Conservation (phyloP, 2,329 filamentous ascomycete genomes). For the Pleoardoris graminearum region DNA sequence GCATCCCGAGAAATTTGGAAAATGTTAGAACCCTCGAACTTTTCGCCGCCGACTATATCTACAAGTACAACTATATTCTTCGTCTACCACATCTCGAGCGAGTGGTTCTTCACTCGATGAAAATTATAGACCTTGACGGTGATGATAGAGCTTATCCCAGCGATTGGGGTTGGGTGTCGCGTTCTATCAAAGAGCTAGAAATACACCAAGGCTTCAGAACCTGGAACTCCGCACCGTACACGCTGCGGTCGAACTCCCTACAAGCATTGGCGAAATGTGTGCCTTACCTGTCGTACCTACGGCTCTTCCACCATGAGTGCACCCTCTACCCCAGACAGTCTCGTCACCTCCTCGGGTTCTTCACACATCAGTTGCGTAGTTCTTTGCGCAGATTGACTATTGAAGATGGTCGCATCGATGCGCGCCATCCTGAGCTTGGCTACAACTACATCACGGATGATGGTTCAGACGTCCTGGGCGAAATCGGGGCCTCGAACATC, state of each 20-base stretch:
- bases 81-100: slow-evolving; percentile 10
- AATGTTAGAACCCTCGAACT: slow-evolving; percentile 8
- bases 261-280: slow-evolving; percentile 7
- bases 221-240: neutral
- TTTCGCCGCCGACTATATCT: slow-evolving; percentile 5
- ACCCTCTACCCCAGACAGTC: neutral
- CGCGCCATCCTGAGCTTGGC: neutral
- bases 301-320: slow-evolving; percentile 1
- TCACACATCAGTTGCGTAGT: slow-evolving; percentile 1
- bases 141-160: slow-evolving; percentile 6
- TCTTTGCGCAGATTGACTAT: slow-evolving; percentile 6
- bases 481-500: neutral
- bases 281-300: slow-evolving; percentile 8
- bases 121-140: neutral
- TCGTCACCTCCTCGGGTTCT: neutral
- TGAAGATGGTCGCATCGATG: neutral
- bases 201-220: slow-evolving; percentile 2
- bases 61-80: slow-evolving; percentile 12
- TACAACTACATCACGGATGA: neutral
- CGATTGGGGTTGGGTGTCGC: slow-evolving; percentile 13
- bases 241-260: slow-evolving; percentile 1
- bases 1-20: slow-evolving; percentile 4
- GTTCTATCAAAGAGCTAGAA: slow-evolving; percentile 10
- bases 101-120: slow-evolving; percentile 2
- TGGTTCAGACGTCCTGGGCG: neutral